A percentile compares a stretch with the other conserved stretches of the same genome.
These are phyloP conservation scores for Passalora sequoiae DNA, from an alignment of 2,329 filamentous ascomycete species.

Conservation along the genomic window DNA sequence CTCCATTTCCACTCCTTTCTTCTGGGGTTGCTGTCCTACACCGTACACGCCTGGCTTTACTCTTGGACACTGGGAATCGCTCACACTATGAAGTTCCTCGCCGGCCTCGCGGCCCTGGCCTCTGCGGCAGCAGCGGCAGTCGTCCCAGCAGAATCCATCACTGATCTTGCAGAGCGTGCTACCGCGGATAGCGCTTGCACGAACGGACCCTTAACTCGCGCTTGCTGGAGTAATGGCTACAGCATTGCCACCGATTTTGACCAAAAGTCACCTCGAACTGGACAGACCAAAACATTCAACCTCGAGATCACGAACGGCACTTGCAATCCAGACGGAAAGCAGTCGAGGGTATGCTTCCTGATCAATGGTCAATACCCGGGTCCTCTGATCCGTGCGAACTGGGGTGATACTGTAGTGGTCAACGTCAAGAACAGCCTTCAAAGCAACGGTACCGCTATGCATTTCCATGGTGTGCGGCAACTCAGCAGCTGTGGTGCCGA, in stretches of 20 bases:
- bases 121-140: conserved; percentile 8
- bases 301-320: conserved; percentile 34
- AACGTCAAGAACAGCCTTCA: conserved; percentile 37
- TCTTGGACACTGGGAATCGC: neutral
- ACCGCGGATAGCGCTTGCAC: conserved; percentile 31
- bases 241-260: conserved; percentile 45
- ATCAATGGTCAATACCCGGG: conserved; percentile 60
- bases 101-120: conserved; percentile 7
- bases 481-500: conserved; percentile 34
- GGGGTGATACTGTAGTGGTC: conserved; percentile 31
- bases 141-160: conserved; percentile 8
- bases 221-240: conserved; percentile 42
- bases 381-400: conserved; percentile 27
- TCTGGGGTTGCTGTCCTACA: neutral
- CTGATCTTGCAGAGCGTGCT: conserved; percentile 15
- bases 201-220: conserved; percentile 36
- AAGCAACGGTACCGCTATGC: conserved; percentile 36
- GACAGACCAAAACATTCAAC: conserved; percentile 34
- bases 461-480: conserved; percentile 41
- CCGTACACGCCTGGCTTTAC: neutral
- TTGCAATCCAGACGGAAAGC: conserved; percentile 36
- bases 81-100: conserved; percentile 10
- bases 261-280: conserved; percentile 38
- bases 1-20: neutral
- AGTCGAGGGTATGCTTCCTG: conserved; percentile 36